phyloP scores from a whole-genome alignment of 306 rosid genomes.

The Rubus idaeus region DNA sequence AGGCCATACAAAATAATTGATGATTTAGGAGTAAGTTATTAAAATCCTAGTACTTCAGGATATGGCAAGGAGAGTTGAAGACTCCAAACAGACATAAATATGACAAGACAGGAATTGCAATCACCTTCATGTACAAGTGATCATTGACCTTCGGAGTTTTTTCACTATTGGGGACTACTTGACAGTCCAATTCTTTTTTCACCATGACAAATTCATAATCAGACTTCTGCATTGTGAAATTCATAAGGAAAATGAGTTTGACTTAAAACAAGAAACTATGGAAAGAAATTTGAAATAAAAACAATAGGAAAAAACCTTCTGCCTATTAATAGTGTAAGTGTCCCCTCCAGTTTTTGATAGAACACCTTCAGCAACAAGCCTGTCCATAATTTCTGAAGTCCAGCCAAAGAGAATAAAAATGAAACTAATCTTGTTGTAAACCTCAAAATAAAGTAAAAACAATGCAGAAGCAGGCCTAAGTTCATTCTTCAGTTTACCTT shows the following conservation, averaged over 20 bases:
- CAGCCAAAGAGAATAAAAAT: conserved; percentile 26
- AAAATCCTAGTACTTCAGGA: neutral
- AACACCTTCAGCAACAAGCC: conserved; percentile 61
- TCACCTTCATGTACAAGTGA: conserved; percentile 74
- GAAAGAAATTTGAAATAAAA: neutral
- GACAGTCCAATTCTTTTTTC: conserved; percentile 70
- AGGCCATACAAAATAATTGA: neutral
- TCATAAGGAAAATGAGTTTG: conserved; percentile 6
- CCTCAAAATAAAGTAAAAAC: neutral
- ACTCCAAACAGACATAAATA: neutral
- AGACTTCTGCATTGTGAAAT: conserved; percentile 43
- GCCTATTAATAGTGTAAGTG: conserved; percentile 52
- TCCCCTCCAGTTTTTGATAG: conserved; percentile 64
- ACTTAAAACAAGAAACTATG: conserved; percentile 9
- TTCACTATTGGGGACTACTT: conserved; percentile 32
- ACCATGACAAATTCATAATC: conserved; percentile 65
- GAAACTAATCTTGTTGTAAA: neutral
- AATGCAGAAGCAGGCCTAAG: neutral
- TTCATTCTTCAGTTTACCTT: conserved; percentile 50
- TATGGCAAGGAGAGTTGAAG: neutral
- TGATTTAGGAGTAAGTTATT: neutral
- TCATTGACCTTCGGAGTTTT: conserved; percentile 47
- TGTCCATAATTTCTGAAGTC: conserved; percentile 69
- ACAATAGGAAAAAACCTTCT: conserved; percentile 47
- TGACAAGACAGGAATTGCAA: neutral